These are phyloP conservation scores for Melaleuca alternifolia DNA, from an alignment of 345 rosid genomes.

Conservation along the genomic window DNA sequence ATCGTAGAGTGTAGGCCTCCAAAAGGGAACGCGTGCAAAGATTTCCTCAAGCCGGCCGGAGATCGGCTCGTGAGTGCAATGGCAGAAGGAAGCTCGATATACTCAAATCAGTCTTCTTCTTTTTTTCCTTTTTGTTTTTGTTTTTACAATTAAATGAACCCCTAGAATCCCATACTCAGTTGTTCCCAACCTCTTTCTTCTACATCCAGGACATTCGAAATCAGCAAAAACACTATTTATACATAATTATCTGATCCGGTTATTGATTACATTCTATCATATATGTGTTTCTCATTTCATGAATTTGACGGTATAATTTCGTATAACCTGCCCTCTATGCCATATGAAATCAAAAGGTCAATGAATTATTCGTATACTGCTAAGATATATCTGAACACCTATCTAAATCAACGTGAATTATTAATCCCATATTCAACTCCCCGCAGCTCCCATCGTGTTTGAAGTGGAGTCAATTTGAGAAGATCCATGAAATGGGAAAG, in stretches of 20 bases:
- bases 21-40: background rate
- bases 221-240: background rate
- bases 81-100: background rate
- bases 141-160: background rate
- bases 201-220: background rate
- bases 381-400: background rate
- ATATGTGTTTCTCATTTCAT: background rate
- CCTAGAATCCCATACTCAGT: background rate
- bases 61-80: background rate
- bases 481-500: background rate
- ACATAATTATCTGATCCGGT: background rate
- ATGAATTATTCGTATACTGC: background rate
- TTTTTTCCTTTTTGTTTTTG: too few species aligned
- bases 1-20: background rate
- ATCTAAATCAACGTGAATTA: background rate
- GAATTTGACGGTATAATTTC: background rate
- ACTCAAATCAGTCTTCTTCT: background rate
- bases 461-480: background rate
- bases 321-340: background rate
- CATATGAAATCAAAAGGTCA: background rate
- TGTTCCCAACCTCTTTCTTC: background rate
- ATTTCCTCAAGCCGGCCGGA: background rate
- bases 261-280: background rate
- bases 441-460: background rate
- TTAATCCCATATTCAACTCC: background rate